A percentile compares a stretch with the other conserved stretches of the same genome.
phyloP scores from a whole-genome alignment of 495 filamentous ascomycete genomes.

The Viridothelium virens region DNA sequence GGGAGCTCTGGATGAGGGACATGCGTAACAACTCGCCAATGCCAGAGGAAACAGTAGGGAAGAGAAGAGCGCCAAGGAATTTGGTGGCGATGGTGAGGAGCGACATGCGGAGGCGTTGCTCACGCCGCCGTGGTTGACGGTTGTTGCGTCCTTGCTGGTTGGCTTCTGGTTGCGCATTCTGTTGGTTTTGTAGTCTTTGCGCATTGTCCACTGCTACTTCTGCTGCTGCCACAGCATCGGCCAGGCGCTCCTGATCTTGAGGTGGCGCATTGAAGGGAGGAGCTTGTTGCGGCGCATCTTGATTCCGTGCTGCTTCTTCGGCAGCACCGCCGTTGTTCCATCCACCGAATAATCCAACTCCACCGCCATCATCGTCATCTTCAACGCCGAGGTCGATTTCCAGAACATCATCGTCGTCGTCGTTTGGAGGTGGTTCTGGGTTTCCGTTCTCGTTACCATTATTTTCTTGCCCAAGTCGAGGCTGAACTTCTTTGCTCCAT shows the following conservation, averaged over 20 bases:
- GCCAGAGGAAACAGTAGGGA: slow-evolving; percentile 53
- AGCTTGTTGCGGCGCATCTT: slow-evolving; percentile 20
- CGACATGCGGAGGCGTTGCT: slow-evolving; percentile 40
- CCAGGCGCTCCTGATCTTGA: not conserved
- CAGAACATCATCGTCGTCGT: slow-evolving; percentile 1
- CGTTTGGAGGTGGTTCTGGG: not conserved
- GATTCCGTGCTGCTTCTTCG: slow-evolving; percentile 17
- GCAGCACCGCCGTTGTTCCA: slow-evolving; percentile 14
- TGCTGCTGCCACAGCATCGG: slow-evolving; percentile 3
- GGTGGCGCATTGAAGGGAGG: slow-evolving; percentile 8
- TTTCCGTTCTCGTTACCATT: slow-evolving; percentile 13
- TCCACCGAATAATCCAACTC: not conserved
- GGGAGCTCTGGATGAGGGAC: slow-evolving; percentile 49
- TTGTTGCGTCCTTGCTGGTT: slow-evolving; percentile 29
- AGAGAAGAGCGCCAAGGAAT: slow-evolving; percentile 55
- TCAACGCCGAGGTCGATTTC: not conserved
- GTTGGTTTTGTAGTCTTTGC: not conserved
- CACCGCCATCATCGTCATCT: slow-evolving; percentile 4
- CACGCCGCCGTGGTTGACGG: slow-evolving; percentile 3
- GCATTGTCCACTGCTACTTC: not conserved
- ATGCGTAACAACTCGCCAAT: slow-evolving; percentile 62
- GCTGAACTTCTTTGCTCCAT: slow-evolving; percentile 60
- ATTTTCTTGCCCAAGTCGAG: slow-evolving; percentile 43
- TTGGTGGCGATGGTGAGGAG: slow-evolving; percentile 48
- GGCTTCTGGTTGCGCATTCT: not conserved